Percentiles rank a stretch among this genome's conserved stretches.
Evolutionary conservation across 2,329 filamentous ascomycete species (phyloP).

Genomic region (Aspergillus bombycis): DNA sequence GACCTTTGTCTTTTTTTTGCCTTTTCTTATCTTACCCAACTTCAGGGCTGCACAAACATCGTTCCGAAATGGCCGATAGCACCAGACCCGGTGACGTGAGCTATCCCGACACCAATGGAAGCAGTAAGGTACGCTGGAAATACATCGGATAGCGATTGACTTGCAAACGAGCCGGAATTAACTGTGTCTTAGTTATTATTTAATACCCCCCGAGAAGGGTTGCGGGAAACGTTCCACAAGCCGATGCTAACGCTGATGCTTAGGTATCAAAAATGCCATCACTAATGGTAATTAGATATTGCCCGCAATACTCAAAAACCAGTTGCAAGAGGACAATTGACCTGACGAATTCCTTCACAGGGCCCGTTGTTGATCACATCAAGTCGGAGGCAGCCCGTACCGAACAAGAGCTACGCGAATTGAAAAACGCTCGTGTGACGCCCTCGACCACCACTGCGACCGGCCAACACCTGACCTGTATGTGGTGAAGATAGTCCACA

Average conservation of each 20-base stretch:
- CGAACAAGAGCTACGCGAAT: constrained; percentile 59
- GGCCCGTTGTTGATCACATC: constrained; percentile 60
- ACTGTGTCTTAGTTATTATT: not conserved
- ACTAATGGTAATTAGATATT: constrained; percentile 26
- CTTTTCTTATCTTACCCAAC: constrained; percentile 16
- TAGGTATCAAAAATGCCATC: constrained; percentile 30
- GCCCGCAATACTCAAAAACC: not conserved
- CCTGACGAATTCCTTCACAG: constrained; percentile 33
- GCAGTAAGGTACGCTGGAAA: constrained; percentile 41
- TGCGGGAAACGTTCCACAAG: constrained; percentile 15
- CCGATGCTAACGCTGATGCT: constrained; percentile 20
- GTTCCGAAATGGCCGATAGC: constrained; percentile 35
- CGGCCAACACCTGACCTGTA: constrained; percentile 65
- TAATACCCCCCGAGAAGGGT: not conserved
- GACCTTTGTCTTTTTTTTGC: constrained; percentile 5
- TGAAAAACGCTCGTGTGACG: constrained; percentile 57
- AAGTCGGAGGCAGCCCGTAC: constrained; percentile 61
- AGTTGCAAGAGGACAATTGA: constrained; percentile 7
- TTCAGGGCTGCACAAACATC: constrained; percentile 23
- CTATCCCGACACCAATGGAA: constrained; percentile 41
- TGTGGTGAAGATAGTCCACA: constrained; percentile 25
- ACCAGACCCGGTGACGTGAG: constrained; percentile 36
- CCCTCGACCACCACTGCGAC: constrained; percentile 60
- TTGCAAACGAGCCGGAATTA: not conserved
- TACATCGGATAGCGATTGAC: not conserved